Evolutionary conservation across 2,329 filamentous ascomycete genomes (phyloP).

Genomic region (Spiromastix sp.): DNA sequence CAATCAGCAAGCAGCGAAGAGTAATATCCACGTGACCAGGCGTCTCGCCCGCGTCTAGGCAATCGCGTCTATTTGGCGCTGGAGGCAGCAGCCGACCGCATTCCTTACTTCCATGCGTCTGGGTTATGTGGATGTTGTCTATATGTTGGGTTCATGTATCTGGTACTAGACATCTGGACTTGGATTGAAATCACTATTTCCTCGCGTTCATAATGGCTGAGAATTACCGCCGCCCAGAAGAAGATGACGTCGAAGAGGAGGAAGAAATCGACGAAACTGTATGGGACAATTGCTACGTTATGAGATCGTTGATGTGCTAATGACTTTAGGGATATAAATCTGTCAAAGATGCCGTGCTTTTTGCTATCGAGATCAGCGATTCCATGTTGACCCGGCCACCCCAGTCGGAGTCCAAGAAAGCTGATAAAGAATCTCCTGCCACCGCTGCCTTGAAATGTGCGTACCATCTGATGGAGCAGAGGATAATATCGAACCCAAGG

Average conservation of each 20-base stretch:
- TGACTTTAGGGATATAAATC: constrained; percentile 65
- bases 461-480: constrained; percentile 92
- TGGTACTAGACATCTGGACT: neutral
- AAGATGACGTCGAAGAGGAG: constrained; percentile 34
- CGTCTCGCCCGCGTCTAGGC: constrained; percentile 2
- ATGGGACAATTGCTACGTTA: constrained; percentile 4
- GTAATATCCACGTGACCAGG: constrained; percentile 5
- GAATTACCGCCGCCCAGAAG: no score
- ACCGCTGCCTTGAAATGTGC: constrained; percentile 86
- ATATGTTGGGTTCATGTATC: neutral
- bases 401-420: constrained; percentile 58
- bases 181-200: no score
- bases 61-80: constrained; percentile 4
- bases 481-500: constrained; percentile 90
- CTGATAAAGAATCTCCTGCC: constrained; percentile 65
- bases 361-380: constrained; percentile 83
- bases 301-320: neutral
- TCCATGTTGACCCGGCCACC: constrained; percentile 70
- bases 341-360: constrained; percentile 94
- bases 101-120: neutral
- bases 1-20: constrained; percentile 2
- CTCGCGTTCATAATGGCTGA: no score
- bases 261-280: constrained; percentile 38
- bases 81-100: constrained; percentile 4
- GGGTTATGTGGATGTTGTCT: neutral